phyloP scores from a whole-genome alignment of 352 stramenopile species.

The Globisporangium spinosum region DNA sequence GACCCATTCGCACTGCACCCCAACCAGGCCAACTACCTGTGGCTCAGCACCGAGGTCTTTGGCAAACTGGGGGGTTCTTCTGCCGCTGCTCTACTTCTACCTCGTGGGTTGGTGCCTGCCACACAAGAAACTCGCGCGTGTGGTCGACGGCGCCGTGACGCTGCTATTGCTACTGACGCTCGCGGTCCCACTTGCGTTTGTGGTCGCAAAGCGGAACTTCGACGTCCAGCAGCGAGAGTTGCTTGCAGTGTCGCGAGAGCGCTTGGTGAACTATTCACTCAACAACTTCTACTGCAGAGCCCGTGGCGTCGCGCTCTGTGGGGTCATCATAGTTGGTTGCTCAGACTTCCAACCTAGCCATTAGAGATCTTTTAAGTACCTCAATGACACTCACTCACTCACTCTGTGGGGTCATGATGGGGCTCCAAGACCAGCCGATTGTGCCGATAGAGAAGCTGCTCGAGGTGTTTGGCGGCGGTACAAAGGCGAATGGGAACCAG shows the following conservation, averaged over 20 bases:
- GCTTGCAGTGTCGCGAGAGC: neutral
- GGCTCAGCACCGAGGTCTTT: neutral
- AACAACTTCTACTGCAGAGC: conserved; percentile 11
- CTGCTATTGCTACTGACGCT: neutral
- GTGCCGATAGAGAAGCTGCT: neutral
- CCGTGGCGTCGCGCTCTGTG: conserved; percentile 2
- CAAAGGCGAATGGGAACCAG: neutral
- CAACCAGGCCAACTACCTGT: conserved; percentile 3
- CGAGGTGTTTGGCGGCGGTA: neutral
- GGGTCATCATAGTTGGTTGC: too few relatives aligned
- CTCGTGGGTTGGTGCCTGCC: conserved; percentile 5
- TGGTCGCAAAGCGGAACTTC: neutral
- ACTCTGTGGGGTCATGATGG: neutral
- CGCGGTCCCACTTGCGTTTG: neutral
- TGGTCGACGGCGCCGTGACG: conserved; percentile 1
- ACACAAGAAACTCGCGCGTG: neutral
- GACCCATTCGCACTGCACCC: neutral
- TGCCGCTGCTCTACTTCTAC: conserved; percentile 4
- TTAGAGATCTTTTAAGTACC: too few relatives aligned
- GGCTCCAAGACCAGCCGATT: neutral
- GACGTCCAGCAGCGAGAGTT: neutral
- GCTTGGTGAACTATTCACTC: neutral
- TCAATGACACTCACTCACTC: too few relatives aligned
- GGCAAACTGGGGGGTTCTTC: neutral
- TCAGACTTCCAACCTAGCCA: too few relatives aligned